Evolutionary conservation across 352 stramenopile species (phyloP), one percentile per base, ranked within the genome.

Genomic region (Globisporangium heterothallicum): DNA sequence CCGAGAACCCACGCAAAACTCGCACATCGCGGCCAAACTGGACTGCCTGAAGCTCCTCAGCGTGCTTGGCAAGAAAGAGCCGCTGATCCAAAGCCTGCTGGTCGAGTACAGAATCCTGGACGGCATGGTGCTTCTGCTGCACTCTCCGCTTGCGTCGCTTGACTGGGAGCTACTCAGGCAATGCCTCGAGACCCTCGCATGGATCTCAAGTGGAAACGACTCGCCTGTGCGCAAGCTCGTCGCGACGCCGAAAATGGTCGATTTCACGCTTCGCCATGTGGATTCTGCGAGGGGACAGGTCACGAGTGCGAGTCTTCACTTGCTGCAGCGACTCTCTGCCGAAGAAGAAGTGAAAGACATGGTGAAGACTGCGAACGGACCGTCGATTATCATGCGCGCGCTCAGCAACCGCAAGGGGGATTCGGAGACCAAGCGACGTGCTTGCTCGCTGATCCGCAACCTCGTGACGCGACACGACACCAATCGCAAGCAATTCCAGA

Each of bases 71-170:
- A 71, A 71, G 42, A 83, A 82, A 47, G 74, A 87, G 34, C 42
- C 60, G 4, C 36, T 42, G 26, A 60, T 78, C 2, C 78, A 89
- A 54, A 53, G 68, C 2, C 47, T 87, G 6, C 62, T 86, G 1
- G 47, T 75, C 14, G 75, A 89, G 42, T 80, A 67, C 44, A 63
- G 67, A 24, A 50, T 89, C 35, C 51, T 87, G 9, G 74, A 86
- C 16, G 66, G 65, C 2, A 58, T 78, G 4, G 24, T 84, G 18
- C 27, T 70, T 3, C 42, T 87, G 16, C 35, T 84, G n/a, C 72
- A 84, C n/a, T 79, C 70, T 1, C 63, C 74, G 2, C 48, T 71
- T 3, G 69, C 64, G 0, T 46, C 63, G 2, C 35, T 78, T 1
- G 63, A 77, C 34, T 34, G 47, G 12, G 53, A 75, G 5, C 38